Evolutionary conservation across 805 yeast species (phyloP).

Genomic region (Ogataea pilisensis): DNA sequence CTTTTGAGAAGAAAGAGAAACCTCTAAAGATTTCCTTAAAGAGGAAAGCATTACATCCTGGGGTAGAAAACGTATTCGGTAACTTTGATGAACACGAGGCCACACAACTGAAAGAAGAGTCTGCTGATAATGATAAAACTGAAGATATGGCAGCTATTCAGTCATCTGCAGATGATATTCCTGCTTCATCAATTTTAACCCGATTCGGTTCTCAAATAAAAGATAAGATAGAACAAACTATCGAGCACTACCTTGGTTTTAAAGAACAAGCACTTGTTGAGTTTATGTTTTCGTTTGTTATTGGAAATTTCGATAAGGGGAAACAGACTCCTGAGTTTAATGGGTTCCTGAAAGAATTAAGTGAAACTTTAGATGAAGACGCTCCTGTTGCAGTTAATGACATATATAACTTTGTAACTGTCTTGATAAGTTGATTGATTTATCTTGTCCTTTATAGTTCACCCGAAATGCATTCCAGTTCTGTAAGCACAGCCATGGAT

Average conservation of each 20-base stretch:
- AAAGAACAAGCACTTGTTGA: constrained; percentile 47
- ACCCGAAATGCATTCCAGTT: no score
- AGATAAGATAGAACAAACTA: constrained; percentile 36
- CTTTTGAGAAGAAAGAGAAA: constrained; percentile 14
- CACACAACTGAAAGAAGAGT: not conserved
- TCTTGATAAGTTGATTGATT: no score
- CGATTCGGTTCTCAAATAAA: constrained; percentile 25
- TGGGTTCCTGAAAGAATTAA: constrained; percentile 40
- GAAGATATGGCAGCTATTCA: not conserved
- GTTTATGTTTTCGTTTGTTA: constrained; percentile 38
- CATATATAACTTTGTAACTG: constrained; percentile 9
- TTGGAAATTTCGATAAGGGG: constrained; percentile 30
- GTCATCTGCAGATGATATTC: no score
- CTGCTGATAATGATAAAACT: not conserved
- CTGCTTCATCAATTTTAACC: constrained; percentile 6
- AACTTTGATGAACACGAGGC: constrained; percentile 4
- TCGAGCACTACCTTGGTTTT: constrained; percentile 52
- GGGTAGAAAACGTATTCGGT: constrained; percentile 2
- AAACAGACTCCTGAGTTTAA: constrained; percentile 27
- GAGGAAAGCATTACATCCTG: constrained; percentile 5
- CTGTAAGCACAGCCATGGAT: no score
- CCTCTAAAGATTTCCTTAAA: constrained; percentile 22
- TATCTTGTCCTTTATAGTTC: no score
- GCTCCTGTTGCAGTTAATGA: constrained; percentile 27
- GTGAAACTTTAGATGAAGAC: constrained; percentile 46